These are phyloP conservation scores for Micractinium conductrix DNA, from an alignment of 139 green algal genomes.

Conservation along the genomic window DNA sequence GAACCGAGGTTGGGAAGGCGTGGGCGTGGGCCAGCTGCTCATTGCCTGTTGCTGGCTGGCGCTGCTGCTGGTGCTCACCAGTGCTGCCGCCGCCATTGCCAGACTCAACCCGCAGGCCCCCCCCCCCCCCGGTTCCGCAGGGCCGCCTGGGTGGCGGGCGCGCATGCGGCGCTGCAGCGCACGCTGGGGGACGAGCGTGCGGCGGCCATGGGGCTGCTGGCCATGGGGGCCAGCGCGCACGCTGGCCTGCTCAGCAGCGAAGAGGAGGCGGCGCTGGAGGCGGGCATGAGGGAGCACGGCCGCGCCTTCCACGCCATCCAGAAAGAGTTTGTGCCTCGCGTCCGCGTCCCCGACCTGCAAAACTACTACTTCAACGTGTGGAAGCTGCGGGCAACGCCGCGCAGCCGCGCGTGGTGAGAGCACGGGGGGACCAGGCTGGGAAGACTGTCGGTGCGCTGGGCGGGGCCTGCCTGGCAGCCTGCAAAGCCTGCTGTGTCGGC, in stretches of 20 bases:
- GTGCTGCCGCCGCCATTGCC: too few species aligned
- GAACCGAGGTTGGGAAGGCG: too few species aligned
- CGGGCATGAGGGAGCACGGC: slow-evolving; percentile 39
- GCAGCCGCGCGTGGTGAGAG: slow-evolving; percentile 32
- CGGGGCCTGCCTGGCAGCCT: neutral
- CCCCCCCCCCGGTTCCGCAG: neutral
- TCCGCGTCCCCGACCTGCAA: slow-evolving; percentile 21
- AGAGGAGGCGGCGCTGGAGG: slow-evolving; percentile 33
- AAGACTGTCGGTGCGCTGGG: too few species aligned
- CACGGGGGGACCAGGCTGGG: too few species aligned
- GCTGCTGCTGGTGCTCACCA: neutral
- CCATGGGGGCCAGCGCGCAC: slow-evolving; percentile 27
- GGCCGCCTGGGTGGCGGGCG: neutral
- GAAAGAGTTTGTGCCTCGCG: slow-evolving; percentile 19
- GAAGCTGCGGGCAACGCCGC: slow-evolving; percentile 31
- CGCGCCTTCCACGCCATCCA: slow-evolving; percentile 40
- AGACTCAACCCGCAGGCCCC: neutral
- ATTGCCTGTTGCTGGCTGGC: neutral
- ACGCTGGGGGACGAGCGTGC: neutral
- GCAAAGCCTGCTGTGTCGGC: neutral
- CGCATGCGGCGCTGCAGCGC: neutral
- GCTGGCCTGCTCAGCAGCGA: neutral
- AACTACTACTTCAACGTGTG: slow-evolving; percentile 49
- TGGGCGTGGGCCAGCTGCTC: too few species aligned
- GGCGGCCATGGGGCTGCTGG: slow-evolving; percentile 20